Conservation (phyloP, 805 yeast genomes). For the Lipomyces sp. region DNA sequence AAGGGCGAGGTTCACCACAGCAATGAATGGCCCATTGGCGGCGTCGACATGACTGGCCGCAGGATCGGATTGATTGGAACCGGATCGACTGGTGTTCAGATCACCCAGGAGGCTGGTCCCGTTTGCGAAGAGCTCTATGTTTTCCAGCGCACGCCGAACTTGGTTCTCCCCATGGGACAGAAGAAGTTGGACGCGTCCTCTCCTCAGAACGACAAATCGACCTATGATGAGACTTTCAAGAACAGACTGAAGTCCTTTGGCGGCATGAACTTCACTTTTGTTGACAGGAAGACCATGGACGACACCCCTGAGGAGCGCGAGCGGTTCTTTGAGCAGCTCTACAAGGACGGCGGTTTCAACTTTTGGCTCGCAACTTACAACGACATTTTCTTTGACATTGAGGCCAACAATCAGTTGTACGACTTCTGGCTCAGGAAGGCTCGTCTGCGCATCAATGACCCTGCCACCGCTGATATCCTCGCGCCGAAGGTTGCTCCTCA, state of each 20-base stretch:
- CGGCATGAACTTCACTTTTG: constrained; percentile 28
- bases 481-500: constrained; percentile 34
- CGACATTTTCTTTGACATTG: constrained; percentile 27
- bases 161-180: constrained; percentile 34
- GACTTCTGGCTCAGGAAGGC: constrained; percentile 32
- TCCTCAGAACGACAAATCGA: constrained; percentile 4
- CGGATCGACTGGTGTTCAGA: constrained; percentile 38
- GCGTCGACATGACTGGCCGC: constrained; percentile 29
- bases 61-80: constrained; percentile 35
- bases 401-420: constrained; percentile 30
- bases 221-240: constrained; percentile 20
- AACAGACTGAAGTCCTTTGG: constrained; percentile 28
- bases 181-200: constrained; percentile 10
- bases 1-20: constrained; percentile 34
- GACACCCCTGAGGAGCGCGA: constrained; percentile 29
- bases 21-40: constrained; percentile 34
- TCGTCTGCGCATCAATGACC: constrained; percentile 30
- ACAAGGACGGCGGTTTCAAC: constrained; percentile 34
- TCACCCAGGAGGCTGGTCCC: constrained; percentile 32
- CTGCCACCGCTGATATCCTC: constrained; percentile 26
- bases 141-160: constrained; percentile 35
- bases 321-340: constrained; percentile 30
- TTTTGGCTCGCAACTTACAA: constrained; percentile 35
- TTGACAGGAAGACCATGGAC: constrained; percentile 24
- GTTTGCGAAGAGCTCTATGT: constrained; percentile 28